These are phyloP conservation scores for Fusarium citri DNA, from an alignment of 2,329 filamentous ascomycete species.

Conservation along the genomic window DNA sequence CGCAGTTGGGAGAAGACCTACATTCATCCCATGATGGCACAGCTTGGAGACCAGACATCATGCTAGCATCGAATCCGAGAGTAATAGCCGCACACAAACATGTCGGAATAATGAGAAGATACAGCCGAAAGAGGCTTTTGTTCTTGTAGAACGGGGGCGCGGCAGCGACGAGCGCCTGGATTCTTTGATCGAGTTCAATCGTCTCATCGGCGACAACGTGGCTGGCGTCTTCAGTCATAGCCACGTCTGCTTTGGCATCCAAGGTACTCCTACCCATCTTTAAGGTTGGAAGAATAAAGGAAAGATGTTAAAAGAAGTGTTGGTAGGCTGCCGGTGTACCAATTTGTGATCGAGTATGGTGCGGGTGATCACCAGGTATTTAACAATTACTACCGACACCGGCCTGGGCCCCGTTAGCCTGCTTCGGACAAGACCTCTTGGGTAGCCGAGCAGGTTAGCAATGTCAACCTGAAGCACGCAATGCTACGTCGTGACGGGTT, in stretches of 20 bases:
- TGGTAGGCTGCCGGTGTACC: background rate
- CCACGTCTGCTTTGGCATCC: background rate
- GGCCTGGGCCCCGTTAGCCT: too few species aligned
- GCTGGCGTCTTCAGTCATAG: background rate
- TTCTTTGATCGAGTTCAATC: background rate
- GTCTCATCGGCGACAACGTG: background rate
- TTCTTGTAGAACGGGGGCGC: slow-evolving; percentile 22
- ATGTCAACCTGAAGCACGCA: too few species aligned
- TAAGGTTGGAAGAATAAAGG: accelerated
- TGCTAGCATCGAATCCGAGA: slow-evolving; percentile 57
- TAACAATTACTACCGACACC: background rate
- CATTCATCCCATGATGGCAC: slow-evolving; percentile 35
- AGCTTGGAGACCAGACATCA: slow-evolving; percentile 48
- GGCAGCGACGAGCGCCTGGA: background rate
- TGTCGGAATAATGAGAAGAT: slow-evolving; percentile 26
- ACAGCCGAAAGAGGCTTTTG: slow-evolving; percentile 8
- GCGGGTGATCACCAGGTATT: background rate
- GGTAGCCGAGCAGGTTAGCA: background rate
- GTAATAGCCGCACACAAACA: slow-evolving; percentile 30
- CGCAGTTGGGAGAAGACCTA: background rate
- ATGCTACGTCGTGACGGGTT: too few species aligned
- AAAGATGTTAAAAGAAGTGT: background rate
- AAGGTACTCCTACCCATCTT: background rate
- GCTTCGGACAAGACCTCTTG: too few species aligned
- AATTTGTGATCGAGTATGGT: background rate